These are phyloP conservation scores for Russula sp. DNA, from an alignment of 768 basidiomycete genomes.

Conservation along the genomic window DNA sequence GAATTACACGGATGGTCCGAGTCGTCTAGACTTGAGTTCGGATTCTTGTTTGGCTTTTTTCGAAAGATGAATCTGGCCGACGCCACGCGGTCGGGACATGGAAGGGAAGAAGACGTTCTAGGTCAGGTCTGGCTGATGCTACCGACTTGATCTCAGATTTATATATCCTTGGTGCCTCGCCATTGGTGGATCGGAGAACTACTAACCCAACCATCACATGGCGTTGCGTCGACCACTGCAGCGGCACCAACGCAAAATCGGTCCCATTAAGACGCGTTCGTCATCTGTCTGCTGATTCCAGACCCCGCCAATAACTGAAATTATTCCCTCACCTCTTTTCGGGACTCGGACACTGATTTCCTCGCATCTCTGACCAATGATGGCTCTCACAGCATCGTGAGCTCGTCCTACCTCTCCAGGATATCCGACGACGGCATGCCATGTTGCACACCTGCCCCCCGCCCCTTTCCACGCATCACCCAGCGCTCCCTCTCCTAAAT, in stretches of 20 bases:
- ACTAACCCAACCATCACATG: slow-evolving; percentile 1
- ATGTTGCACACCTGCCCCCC: background rate
- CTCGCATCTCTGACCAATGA: slow-evolving; percentile 7
- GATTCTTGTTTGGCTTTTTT: no score
- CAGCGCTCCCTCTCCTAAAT: slow-evolving; percentile 15
- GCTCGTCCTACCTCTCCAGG: slow-evolving; percentile 1
- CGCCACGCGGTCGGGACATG: slow-evolving; percentile 10
- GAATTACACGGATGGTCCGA: background rate
- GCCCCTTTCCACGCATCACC: slow-evolving; percentile 1
- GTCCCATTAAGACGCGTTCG: background rate
- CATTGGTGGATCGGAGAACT: background rate
- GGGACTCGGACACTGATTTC: slow-evolving; percentile 5
- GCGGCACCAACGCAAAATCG: background rate
- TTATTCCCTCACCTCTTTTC: background rate
- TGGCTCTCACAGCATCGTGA: background rate
- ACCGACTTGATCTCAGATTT: slow-evolving; percentile 12
- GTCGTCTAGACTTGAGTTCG: background rate
- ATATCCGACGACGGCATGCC: background rate
- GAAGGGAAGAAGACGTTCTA: slow-evolving; percentile 5
- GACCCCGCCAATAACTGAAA: slow-evolving; percentile 3
- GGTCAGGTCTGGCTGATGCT: background rate
- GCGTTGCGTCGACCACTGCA: background rate
- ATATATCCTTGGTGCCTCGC: background rate
- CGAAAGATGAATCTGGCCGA: background rate
- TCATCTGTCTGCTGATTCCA: slow-evolving; percentile 10